Base-by-base conservation (phyloP, 768 basidiomycete species). In the Pleurotus platypus region DNA sequence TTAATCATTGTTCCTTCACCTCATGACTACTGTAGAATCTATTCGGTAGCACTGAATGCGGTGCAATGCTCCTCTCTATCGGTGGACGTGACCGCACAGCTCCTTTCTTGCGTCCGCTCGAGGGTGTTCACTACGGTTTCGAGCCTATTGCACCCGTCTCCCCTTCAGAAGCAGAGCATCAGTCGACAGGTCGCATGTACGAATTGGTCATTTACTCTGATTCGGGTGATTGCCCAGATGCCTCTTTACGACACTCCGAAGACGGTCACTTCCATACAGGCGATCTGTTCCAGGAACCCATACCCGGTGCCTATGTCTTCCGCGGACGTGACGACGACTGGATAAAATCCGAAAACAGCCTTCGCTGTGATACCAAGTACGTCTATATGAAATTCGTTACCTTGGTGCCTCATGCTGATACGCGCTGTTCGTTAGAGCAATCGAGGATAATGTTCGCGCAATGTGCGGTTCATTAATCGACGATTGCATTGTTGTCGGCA, bases 181-280 rank as follows among this genome's bases (percentile, higher is more conserved):
- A 80, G 54, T 81, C 85, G 42, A 85, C 78, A 11, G 74, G 74
- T 12, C 78, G 75, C 42, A 65, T 90, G 39, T 74, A 84, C 57
- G 90, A 92, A 62, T 75, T 91, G 48, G 85, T 90, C 57, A 84
- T 92, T 64, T 78, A 84, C 40, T 73, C 83, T 7, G 74, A 80
- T 53, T 90, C 90, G 8, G 76, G 73, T 30, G 89, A 90, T 65
- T 90, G 88, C 66, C 89, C 89, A 11, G 77, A 85, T 64, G 46
- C 56, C 6, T 81, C 82, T 1, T 71, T 90, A 5, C 79, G 87
- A 49, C 66, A 78, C 49, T 60, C 75, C 1, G 5, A 39, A n/a
- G 87, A 91, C 66, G 88, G 88, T 5, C 75, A 88, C 64, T 89
- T 87, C 72, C 89, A 89, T 67, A 90, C 89, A 12, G 89, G 90